Evolutionary conservation across 1,284 basidiomycete species (phyloP), one percentile per base, ranked within the genome.

Genomic region (Pyrrhoderma lamaoense): DNA sequence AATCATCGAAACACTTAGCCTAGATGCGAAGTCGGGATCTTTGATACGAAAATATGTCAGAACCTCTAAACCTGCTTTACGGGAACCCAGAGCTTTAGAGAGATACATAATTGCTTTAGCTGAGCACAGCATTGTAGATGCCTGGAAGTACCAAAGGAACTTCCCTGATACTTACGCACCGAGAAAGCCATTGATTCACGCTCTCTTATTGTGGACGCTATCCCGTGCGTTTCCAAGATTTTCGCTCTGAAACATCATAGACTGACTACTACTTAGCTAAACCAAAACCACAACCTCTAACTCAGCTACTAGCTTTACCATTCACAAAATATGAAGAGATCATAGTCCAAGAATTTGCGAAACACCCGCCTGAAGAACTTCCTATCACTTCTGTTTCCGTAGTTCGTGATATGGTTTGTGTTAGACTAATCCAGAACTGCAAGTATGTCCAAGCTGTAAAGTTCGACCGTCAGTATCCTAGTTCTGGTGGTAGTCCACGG

Each of bases 381-480:
- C 64, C 78, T 0, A 54, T 70, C 0, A 56, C 69, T 0, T 77
- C 80, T 1, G 66, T 83, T 18, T 73, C 79, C 1, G 69, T 81
- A 9, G 66, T 93, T 0, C 89, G 91, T 63, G 86, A 92, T 60
- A 75, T 93, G n/a, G 74, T 90, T 27, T 89, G 83, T 51, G 77
- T 88, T 8, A 80, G 89, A 9, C 75, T 91, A 3, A 78, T 92
- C 27, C 85, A 90, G 61, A 74, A 74, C 4, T 89, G 89, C 3
- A 76, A 80, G 55, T 84, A 86, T 60, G 71, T 77, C 0, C 79
- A 82, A 27, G 86, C 86, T 1, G 76, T 92, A 56, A 83, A 84
- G 63, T 73, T 89, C 31, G 89, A 92, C 67, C 76, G 77, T 52
- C 72, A 77, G 57, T 82, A 86, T 57, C 66, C 72, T 3, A 67